Base-by-base conservation (phyloP, 306 rosid species). In the Gastrolobium bilobum region DNA sequence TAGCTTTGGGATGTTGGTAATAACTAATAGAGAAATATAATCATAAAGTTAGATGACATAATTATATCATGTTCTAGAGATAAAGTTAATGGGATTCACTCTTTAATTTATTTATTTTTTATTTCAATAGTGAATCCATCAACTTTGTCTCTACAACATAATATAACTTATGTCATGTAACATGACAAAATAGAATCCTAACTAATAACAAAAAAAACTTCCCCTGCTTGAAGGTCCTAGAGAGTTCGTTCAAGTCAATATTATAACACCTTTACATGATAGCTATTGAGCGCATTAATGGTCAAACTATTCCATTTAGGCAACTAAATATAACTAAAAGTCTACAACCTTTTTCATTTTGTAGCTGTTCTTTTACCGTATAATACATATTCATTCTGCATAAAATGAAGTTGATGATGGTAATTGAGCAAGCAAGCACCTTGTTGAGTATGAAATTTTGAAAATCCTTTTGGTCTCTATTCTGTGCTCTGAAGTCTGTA, bases 301-400 rank as follows among this genome's bases (percentile, higher is more conserved):
- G 80, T 75, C 61, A 75, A 75, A 75, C 61, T 15, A 4, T 13
- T 48, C 61, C 10, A 26, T 56, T 61, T 29, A 56, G 77, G 53
- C 26, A 42, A 72, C 77, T 72, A 10, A 39, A 34, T 26, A 73
- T 52, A 71, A 52, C 50, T 33, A 4, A 11, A 31, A 13, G 57
- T 31, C 37, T 60, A 7, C 14, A 4, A 10, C 10, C 1, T 15
- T 47, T 40, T 15, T 50, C 30, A 50, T 37, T 10, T 11, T 35
- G 33, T 34, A 33, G 6, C 15, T 34, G 7, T 5, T 26, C 51
- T 15, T 60, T 30, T 15, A 14, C 69, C 67, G 6, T 31, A 20
- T 20, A 20, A 20, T 20, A 20, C 26, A 20, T 20, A 20, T 20
- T 20, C 26, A 58, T 34, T 10, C 7, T 59, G 8, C 8, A 58